Conservation (phyloP, 2,329 filamentous ascomycete genomes). For the Sporothrix euskadiensis region DNA sequence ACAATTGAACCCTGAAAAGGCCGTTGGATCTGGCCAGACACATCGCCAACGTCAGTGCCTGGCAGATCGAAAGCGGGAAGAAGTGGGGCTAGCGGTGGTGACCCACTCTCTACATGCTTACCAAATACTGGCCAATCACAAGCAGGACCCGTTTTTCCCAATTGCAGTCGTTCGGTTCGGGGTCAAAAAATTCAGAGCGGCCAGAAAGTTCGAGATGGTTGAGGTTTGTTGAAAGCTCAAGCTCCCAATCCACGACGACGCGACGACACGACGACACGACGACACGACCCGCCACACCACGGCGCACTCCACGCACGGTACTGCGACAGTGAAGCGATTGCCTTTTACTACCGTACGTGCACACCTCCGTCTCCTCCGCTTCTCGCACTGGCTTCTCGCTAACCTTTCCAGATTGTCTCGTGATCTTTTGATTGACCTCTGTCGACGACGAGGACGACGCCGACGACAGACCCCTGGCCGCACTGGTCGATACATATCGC, state of each 20-base stretch:
- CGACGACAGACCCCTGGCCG: constrained; percentile 1
- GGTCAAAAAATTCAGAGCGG: constrained; percentile 13
- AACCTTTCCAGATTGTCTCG: constrained; percentile 8
- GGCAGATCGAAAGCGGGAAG: not conserved
- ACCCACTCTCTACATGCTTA: constrained; percentile 1
- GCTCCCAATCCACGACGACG: constrained; percentile 12
- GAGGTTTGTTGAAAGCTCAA: not conserved
- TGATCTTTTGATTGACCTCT: not conserved
- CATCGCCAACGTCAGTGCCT: not conserved
- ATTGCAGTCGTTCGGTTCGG: not conserved
- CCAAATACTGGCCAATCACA: constrained; percentile 1
- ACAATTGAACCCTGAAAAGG: not conserved
- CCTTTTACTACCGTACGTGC: not conserved
- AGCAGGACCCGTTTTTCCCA: not conserved
- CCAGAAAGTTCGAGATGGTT: not conserved
- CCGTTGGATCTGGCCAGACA: not conserved
- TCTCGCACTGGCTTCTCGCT: not conserved
- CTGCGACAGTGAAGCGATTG: not conserved
- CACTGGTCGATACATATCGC: not conserved
- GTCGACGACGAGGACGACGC: not conserved
- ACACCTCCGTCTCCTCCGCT: too few species aligned
- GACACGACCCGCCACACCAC: not conserved
- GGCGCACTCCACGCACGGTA: not conserved
- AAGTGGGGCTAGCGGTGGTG: not conserved
- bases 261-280: constrained; percentile 17